Evolutionary conservation across 345 rosid species (phyloP), one percentile per base, ranked within the genome.

Genomic region (Cardiospermum halicacabum): DNA sequence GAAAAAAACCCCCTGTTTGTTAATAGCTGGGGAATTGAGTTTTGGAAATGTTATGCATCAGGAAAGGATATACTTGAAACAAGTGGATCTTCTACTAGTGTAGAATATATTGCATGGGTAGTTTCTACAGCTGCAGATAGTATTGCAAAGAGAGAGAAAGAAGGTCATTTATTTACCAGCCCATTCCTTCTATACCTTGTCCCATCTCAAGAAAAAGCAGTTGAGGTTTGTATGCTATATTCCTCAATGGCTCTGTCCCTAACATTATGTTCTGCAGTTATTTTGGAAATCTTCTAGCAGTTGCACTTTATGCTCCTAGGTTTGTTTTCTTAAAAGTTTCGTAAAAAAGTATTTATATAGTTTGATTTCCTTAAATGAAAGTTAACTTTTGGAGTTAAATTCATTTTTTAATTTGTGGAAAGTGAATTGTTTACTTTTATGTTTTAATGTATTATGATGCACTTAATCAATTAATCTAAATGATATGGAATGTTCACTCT

Each of bases 181-280:
- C 99, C 96, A 67, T 91, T 84, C 69, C 91, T 94, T 66, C 71
- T 91, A 27, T 91, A 67, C 68, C 85, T 94, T 69, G 97, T 89
- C 18, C 80, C 92, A 15, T 81, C 95, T 63, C 87, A 84, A 77
- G 91, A 87, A 65, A 85, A 87, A 81, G 95, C 99, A 66, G 69
- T 78, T 4, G 56, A 87, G 95, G 96, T 92, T 68, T 59, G 62
- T 71, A 22, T 32, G 32, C 39, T 45, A 27, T 25, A 12, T 36
- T 22, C 37, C 51, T 62, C 53, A 12, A 15, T 9, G 21, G 36
- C 25, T 16, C 53, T 30, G 26, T 61, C 3, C 15, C 13, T 63
- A 18, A 30, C 55, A 19, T 59, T 66, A 56, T 21, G 25, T 45
- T 27, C 28, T 47, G 21, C 53, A 21, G 5, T 59, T 47, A 11